Conservation (phyloP, 331 rosid species). For the Acacia concinna region DNA sequence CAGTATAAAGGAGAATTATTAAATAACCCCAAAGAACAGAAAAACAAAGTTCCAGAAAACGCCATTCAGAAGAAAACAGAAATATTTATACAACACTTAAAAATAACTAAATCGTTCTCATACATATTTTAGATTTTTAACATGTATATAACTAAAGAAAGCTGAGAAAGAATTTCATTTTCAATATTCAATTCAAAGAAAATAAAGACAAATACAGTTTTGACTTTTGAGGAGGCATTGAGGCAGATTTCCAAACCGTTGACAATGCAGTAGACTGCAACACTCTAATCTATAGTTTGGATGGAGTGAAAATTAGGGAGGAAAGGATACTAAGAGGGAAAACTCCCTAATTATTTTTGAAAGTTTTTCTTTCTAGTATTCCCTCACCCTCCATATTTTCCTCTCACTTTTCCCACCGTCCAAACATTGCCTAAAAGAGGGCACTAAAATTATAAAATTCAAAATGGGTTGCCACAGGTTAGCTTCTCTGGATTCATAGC, state of each 20-base stretch:
- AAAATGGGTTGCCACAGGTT: background rate
- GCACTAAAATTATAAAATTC: background rate
- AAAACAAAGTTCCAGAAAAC: constrained; percentile 23
- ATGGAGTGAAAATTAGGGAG: background rate
- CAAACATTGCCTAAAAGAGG: background rate
- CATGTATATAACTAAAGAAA: constrained; percentile 4
- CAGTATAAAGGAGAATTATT: constrained; percentile 19
- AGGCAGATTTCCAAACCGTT: background rate
- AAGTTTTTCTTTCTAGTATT: background rate
- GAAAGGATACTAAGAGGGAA: background rate
- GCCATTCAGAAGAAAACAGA: background rate
- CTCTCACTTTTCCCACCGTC: too few species aligned
- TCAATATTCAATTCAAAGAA: background rate
- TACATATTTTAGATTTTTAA: constrained; percentile 3
- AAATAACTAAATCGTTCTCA: background rate
- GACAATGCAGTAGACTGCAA: background rate
- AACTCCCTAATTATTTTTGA: too few species aligned
- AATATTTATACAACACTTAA: constrained; percentile 14
- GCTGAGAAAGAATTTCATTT: background rate
- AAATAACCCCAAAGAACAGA: constrained; percentile 17
- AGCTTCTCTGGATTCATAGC: background rate
- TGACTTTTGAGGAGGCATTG: background rate
- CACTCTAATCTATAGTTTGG: background rate
- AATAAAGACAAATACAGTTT: constrained; percentile 6
- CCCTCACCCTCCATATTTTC: too few species aligned